Evolutionary conservation across 179 eudicot species (phyloP), one percentile per base, ranked within the genome.

Genomic region (Drosera spatulata): DNA sequence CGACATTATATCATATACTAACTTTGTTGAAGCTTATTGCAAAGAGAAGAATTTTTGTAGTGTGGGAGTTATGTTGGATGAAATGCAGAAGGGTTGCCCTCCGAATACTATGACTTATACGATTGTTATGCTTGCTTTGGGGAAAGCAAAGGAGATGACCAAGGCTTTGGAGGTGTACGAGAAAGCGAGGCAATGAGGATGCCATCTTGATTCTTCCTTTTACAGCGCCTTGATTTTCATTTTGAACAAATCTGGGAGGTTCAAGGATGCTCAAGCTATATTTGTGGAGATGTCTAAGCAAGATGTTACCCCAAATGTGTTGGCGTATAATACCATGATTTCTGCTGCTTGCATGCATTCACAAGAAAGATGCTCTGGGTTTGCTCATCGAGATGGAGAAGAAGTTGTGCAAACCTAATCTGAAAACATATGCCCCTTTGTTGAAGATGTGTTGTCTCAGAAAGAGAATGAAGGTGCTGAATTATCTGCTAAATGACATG

Each of bases 101-200:
- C 91, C 89, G 14, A 85, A 67, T 71, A 68, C 73, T 6, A 83
- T 85, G 53, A 91, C 97, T 14, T 91, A 88, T 55, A 85, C 96
- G 15, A 75, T 88, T 42, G 49, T 83, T 42, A 79, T 88, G 85
- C 89, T 65, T 51, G 82, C 95, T 45, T 66, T 71, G 12, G 94
- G 88, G 59, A 80, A 85, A 69, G 87, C 91, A 2, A 88, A 86
- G 74, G 87, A 88, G 59, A 71, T 66, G 6, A 66, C 72, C 54
- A 73, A 78, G 72, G 84, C 86, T 8, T 49, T 88, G 68, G 73
- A 74, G 50, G 53, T 91, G 14, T 88, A 79, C 55, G 78, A 85
- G 70, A 75, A 66, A 65, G 85, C 86, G 87, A 88, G 76, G 70
- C 50, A 69, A 71, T 60, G 52, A 56, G 79, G 75, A 22, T 83